Percentiles rank a stretch among this genome's conserved stretches.
Conservation (phyloP, 495 filamentous ascomycete genomes). For the Trichoderma virens region DNA sequence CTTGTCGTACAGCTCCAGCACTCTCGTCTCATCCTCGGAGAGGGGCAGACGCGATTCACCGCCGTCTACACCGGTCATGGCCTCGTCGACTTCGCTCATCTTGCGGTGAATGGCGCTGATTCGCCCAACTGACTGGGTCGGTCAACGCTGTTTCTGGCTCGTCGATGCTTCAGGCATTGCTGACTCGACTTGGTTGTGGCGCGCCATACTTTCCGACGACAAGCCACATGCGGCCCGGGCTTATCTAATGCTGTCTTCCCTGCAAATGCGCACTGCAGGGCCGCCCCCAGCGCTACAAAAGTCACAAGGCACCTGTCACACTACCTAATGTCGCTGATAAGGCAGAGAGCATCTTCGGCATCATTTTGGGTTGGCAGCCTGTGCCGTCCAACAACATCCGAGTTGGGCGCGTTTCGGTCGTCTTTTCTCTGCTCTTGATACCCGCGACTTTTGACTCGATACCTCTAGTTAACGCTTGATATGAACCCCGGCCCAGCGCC, state of each 20-base stretch:
- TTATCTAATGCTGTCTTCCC: neutral
- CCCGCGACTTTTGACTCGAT: neutral
- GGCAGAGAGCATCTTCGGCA: neutral
- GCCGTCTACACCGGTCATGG: conserved; percentile 4
- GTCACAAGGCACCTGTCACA: conserved; percentile 12
- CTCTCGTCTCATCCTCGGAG: conserved; percentile 51
- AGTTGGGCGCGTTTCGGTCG: neutral
- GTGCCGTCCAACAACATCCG: neutral
- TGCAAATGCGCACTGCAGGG: neutral
- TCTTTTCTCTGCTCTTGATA: neutral
- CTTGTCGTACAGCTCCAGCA: conserved; percentile 61
- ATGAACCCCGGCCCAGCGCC: neutral
- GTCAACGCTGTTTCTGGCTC: too few relatives aligned
- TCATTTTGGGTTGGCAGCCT: neutral
- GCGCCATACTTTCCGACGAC: neutral
- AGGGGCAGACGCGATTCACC: conserved; percentile 34
- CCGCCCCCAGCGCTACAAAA: neutral
- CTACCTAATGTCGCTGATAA: neutral
- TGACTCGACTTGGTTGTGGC: too few relatives aligned
- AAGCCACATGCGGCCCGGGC: neutral
- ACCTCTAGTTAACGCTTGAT: neutral
- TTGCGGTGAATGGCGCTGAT: neutral
- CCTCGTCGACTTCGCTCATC: neutral
- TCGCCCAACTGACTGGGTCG: neutral
- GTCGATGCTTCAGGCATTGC: too few relatives aligned